Base-by-base conservation (phyloP, 169 alveolate genomes). In the Sarcocystis neurona region DNA sequence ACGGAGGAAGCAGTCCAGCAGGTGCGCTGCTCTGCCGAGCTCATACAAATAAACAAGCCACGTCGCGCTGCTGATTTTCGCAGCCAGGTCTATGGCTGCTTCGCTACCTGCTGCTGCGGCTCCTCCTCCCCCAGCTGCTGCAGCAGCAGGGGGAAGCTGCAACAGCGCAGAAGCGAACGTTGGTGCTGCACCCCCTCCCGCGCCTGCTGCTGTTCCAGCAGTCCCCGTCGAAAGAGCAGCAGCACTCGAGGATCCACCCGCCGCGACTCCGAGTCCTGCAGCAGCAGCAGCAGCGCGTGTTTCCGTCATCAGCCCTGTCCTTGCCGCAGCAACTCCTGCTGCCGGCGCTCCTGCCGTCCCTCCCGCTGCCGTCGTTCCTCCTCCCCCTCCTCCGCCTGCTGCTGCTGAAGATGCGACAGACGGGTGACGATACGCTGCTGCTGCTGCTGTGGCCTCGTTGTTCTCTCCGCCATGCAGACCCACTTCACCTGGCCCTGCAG, bases 11-110 rank as follows among this genome's bases (percentile, higher is more conserved):
- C 84, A 53, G 20, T 86, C 90, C 37, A 85, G 41, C 44, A 84
- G 41, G 32, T 30, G 58, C 39, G 77, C 32, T n/a, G 89, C 88
- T 68, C 98, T 78, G 74, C 94, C 92, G 37, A 96, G 90, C 92
- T 96, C 98, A 60, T 95, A 96, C 43, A 93, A 90, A 85, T 96
- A 96, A 3, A 96, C 97, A 58, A 96, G 92, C 98, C 98, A 96
- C 12, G 98, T 96, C 18, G 97, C 98, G 70, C 95, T 94, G 58
- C 97, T 95, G 23, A 96, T 95, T 43, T 94, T 92, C 32, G 98
- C 96, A 47, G 97, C 98, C 88, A 96, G 90, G 60, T 96, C 96
- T n/a, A 93, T 92, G 63, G 84, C 79, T 1, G 85, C 82, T 32
- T 79, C 88, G 8, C 84, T 70, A 2, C 79, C 88, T 0, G 80